Percentiles rank a stretch among this genome's conserved stretches.
Evolutionary conservation across 2,329 filamentous ascomycete species (phyloP).

Genomic region (Talaromyces sp.): DNA sequence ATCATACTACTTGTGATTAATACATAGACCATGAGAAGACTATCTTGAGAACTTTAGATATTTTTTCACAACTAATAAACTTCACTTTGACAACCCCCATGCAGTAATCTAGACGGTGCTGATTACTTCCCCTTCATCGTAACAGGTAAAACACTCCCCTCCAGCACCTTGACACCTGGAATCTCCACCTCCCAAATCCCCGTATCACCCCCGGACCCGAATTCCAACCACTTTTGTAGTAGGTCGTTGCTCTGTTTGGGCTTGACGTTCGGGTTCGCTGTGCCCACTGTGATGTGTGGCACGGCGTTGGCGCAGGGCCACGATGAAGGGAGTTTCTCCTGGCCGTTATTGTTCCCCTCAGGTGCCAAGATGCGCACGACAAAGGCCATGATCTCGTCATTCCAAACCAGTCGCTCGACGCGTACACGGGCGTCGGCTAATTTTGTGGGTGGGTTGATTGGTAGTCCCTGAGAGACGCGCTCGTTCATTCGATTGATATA

Average conservation of each 20-base stretch:
- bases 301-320: conserved; percentile 74
- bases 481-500: conserved; percentile 43
- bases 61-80: not conserved
- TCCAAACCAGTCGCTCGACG: conserved; percentile 70
- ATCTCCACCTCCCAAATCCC: conserved; percentile 56
- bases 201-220: conserved; percentile 48
- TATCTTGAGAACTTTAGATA: not conserved
- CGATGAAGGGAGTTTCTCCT: conserved; percentile 22
- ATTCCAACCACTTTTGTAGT: conserved; percentile 68
- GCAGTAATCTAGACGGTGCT: not conserved
- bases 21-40: conserved; percentile 1
- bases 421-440: conserved; percentile 46
- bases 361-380: conserved; percentile 64
- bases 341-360: not conserved
- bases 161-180: conserved; percentile 53
- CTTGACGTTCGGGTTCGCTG: conserved; percentile 69
- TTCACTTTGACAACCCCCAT: not conserved
- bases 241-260: conserved; percentile 92
- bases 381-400: conserved; percentile 84
- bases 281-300: conserved; percentile 88
- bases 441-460: conserved; percentile 27
- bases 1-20: not conserved
- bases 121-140: conserved; percentile 32
- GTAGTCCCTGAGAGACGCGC: conserved; percentile 25
- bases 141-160: conserved; percentile 53